These are phyloP conservation scores for Zoysia japonica DNA, from an alignment of 176 grass and related monocot genomes.

Conservation along the genomic window DNA sequence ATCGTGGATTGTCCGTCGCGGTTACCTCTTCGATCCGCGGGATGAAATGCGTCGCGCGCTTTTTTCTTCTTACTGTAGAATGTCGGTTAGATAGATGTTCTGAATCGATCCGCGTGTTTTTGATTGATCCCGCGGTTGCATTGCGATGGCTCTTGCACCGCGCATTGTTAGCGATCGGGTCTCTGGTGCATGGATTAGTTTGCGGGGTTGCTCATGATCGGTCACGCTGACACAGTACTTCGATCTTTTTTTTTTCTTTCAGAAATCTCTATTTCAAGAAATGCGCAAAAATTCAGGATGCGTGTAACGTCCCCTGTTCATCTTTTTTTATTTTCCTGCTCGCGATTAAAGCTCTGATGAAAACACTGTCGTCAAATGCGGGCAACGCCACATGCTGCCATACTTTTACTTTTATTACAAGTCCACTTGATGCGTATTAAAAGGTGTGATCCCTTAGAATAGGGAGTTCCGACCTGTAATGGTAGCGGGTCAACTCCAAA, in stretches of 20 bases:
- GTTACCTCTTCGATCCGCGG: not conserved
- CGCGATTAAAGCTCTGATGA: not conserved
- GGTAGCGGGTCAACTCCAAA: not conserved
- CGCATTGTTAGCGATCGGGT: not conserved
- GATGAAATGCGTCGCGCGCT: not conserved
- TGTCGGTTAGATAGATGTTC: not conserved
- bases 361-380: not conserved
- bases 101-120: not conserved
- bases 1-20: not conserved
- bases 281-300: not conserved
- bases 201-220: not conserved
- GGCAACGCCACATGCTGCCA: slow-evolving; percentile 16
- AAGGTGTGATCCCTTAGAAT: slow-evolving; percentile 2
- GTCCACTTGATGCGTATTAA: not conserved
- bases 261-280: not conserved
- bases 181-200: no score
- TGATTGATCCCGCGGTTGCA: not conserved
- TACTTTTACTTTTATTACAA: not conserved
- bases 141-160: not conserved
- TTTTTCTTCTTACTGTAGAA: not conserved
- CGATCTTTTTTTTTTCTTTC: not conserved
- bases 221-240: not conserved
- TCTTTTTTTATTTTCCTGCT: not conserved
- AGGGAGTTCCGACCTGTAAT: not conserved
- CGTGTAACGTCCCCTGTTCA: not conserved